Base-by-base conservation (phyloP, 371 early-diverging fungal genomes). In the Actinomucor elegans region DNA sequence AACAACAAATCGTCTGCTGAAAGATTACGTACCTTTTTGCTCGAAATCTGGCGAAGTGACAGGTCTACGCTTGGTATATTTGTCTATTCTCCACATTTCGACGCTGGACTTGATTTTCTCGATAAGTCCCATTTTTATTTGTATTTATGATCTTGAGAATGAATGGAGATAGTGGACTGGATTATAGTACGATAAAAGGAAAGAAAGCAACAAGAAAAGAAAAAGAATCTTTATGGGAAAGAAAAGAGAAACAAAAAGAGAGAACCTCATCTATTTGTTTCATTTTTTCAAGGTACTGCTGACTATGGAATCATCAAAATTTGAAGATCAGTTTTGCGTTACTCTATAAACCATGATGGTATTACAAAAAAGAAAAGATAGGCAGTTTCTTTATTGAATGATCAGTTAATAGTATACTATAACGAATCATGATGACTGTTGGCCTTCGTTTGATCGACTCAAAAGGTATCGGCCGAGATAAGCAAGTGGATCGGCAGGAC, bases 81-180 rank as follows among this genome's bases (percentile, higher is more conserved):
- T 82, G 54, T 78, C 81, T 45, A 82, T 81, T 66, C 73, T 81
- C 85, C 85, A 84, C 44, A 84, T 77, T 66, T 84, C 83, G 31
- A 79, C 70, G 44, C 77, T 77, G 29, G 75, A 67, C 61, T 83
- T 84, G 41, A 84, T 42, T 53, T 79, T 84, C 29, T 82, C 83
- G 36, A 84, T 63, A 44, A 84, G 66, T 28, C 80, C 81, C 81
- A 81, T 80, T 58, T 51, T 72, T n/a, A 48, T 48, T 35, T 48
- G 17, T 35, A 17, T 21, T 18, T 21, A 10, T 43, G 28, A 27
- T 43, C 8, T 26, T 14, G 10, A 11, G n/a, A 46, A 44, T 43
- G 40, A 51, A 50, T 37, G 46, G 46, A 45, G 11, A 58, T 47
- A 31, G 18, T 36, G 32, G 10, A 23, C n/a, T n/a, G n/a, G n/a